These are phyloP conservation scores for Westerdykella aurantiaca DNA, from an alignment of 2,329 filamentous ascomycete genomes.

Conservation along the genomic window DNA sequence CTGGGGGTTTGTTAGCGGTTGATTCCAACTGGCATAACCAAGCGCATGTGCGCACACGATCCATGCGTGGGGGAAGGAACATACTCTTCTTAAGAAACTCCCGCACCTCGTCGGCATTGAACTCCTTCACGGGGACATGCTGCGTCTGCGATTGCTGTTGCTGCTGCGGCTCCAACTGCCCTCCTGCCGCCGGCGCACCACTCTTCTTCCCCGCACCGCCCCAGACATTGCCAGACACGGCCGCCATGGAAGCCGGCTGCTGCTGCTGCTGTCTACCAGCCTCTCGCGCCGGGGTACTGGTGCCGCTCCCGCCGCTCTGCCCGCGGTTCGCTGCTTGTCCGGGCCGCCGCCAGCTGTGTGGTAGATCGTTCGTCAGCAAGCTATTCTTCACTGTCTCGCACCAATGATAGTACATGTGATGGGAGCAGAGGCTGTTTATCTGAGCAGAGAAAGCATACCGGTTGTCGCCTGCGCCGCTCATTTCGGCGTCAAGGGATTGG, in stretches of 20 bases:
- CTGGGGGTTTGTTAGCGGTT: conserved; percentile 4
- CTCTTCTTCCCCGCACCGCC: conserved; percentile 10
- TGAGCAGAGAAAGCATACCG: conserved; percentile 17
- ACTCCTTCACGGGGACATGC: conserved; percentile 36
- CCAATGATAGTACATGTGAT: neutral
- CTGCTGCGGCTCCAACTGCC: conserved; percentile 10
- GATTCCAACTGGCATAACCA: neutral
- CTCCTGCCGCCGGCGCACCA: conserved; percentile 9
- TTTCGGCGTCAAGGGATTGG: conserved; percentile 6
- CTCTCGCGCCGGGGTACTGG: conserved; percentile 32
- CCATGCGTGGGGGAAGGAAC: conserved; percentile 4
- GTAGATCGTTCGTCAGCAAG: too few species aligned
- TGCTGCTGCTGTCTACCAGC: conserved; percentile 25
- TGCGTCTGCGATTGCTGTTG: conserved; percentile 13
- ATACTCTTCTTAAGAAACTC: conserved; percentile 39
- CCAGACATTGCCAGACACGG: conserved; percentile 33
- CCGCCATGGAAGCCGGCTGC: conserved; percentile 26
- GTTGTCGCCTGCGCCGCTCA: conserved; percentile 37
- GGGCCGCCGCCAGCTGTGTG: conserved; percentile 31
- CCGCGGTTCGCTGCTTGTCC: conserved; percentile 24
- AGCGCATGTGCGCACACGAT: neutral
- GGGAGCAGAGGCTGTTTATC: neutral
- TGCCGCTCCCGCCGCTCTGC: conserved; percentile 24
- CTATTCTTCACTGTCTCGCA: too few species aligned
- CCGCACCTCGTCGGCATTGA: conserved; percentile 42